Percentiles rank a stretch among this genome's conserved stretches.
These are phyloP conservation scores for Ceratocystis colombiana DNA, from an alignment of 2,329 filamentous ascomycete genomes.

Conservation along the genomic window DNA sequence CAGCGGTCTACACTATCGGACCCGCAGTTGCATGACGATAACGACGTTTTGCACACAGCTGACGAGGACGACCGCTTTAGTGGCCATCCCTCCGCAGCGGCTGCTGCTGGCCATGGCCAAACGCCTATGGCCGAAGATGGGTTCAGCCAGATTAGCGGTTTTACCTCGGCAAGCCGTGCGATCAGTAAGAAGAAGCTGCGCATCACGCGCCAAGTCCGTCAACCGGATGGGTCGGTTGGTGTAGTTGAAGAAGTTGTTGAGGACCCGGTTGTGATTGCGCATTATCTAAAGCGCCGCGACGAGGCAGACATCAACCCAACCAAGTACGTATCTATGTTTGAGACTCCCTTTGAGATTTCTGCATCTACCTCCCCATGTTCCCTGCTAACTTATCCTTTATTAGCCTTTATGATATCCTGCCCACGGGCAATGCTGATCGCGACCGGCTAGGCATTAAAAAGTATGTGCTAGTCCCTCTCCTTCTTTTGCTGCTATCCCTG, in stretches of 20 bases:
- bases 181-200: conserved; percentile 53
- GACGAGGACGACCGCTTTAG: conserved; percentile 62
- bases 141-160: conserved; percentile 63
- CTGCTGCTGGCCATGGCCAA: conserved; percentile 38
- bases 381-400: conserved; percentile 29
- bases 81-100: conserved; percentile 38
- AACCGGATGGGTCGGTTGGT: conserved; percentile 43
- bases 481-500: not conserved
- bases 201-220: conserved; percentile 56
- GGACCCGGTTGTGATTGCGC: conserved; percentile 76
- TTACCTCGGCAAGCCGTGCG: conserved; percentile 54
- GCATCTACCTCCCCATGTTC: conserved; percentile 35
- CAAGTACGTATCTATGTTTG: conserved; percentile 47
- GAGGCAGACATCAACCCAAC: conserved; percentile 60
- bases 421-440: conserved; percentile 43
- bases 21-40: conserved; percentile 54
- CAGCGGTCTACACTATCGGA: conserved; percentile 73
- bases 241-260: conserved; percentile 59
- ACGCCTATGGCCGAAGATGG: conserved; percentile 61
- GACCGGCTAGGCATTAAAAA: conserved; percentile 43
- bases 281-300: conserved; percentile 72
- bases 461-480: conserved; percentile 19
- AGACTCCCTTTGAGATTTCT: conserved; percentile 29
- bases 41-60: conserved; percentile 48
- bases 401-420: conserved; percentile 42